These are phyloP conservation scores for Exidia glandulosa DNA, from an alignment of 768 basidiomycete genomes.

Conservation along the genomic window DNA sequence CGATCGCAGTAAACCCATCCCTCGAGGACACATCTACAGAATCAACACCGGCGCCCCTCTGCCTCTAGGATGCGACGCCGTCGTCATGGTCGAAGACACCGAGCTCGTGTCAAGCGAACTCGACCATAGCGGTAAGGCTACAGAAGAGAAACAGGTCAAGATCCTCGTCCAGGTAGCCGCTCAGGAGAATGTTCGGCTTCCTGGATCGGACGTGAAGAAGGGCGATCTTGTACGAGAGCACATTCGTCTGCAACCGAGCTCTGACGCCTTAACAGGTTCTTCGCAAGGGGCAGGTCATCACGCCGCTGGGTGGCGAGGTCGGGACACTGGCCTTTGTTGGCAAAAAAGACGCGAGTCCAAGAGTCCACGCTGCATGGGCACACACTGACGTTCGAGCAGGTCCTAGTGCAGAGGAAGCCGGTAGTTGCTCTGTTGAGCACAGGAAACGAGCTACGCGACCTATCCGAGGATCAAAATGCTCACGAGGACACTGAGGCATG, in stretches of 20 bases:
- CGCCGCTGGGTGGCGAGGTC: conserved; percentile 65
- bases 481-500: conserved; percentile 26
- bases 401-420: conserved; percentile 59
- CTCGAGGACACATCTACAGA: conserved; percentile 45
- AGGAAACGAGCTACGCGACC: conserved; percentile 68
- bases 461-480: conserved; percentile 28
- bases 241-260: not conserved
- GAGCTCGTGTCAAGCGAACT: conserved; percentile 46
- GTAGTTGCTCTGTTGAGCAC: conserved; percentile 75
- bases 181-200: conserved; percentile 62
- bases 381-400: conserved; percentile 30
- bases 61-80: conserved; percentile 61
- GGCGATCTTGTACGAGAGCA: conserved; percentile 46
- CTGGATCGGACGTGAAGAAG: conserved; percentile 60
- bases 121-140: conserved; percentile 26
- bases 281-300: conserved; percentile 47
- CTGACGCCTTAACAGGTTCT: conserved; percentile 16
- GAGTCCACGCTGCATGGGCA: not conserved
- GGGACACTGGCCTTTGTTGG: conserved; percentile 78
- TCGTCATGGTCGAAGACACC: conserved; percentile 93
- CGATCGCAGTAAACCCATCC: conserved; percentile 26
- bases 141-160: conserved; percentile 64
- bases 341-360: conserved; percentile 40
- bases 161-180: conserved; percentile 48
- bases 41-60: conserved; percentile 83